Percentiles rank a stretch among this genome's conserved stretches.
Conservation (phyloP, 2,329 filamentous ascomycete genomes). For the Botrytis pseudocinerea region DNA sequence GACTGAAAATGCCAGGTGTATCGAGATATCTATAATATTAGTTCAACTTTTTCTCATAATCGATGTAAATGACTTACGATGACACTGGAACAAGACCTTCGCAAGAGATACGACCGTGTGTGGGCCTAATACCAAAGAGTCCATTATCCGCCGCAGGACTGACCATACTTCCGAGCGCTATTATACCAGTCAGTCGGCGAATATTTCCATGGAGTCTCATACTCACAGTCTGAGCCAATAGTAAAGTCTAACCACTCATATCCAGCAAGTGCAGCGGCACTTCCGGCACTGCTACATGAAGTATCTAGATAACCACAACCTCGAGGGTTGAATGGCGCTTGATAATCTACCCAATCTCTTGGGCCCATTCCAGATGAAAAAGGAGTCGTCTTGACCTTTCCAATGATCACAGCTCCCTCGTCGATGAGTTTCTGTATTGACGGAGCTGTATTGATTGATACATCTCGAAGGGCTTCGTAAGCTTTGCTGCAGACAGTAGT, state of each 20-base stretch:
- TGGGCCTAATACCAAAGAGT: slow-evolving; percentile 29
- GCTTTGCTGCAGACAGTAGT: slow-evolving; percentile 58
- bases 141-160: slow-evolving; percentile 30
- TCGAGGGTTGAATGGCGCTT: slow-evolving; percentile 44
- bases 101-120: slow-evolving; percentile 21
- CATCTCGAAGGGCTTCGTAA: slow-evolving; percentile 53
- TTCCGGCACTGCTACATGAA: slow-evolving; percentile 49
- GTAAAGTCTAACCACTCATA: slow-evolving; percentile 52
- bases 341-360: slow-evolving; percentile 48
- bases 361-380: slow-evolving; percentile 42
- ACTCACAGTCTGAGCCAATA: slow-evolving; percentile 48
- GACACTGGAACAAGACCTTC: slow-evolving; percentile 27
- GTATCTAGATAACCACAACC: slow-evolving; percentile 50
- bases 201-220: background rate
- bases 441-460: slow-evolving; percentile 48
- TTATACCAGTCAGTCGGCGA: background rate
- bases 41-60: background rate
- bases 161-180: slow-evolving; percentile 30
- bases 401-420: slow-evolving; percentile 57
- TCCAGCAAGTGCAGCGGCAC: slow-evolving; percentile 45
- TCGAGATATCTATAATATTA: slow-evolving; percentile 28
- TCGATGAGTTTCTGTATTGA: slow-evolving; percentile 57
- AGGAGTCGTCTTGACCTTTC: slow-evolving; percentile 53
- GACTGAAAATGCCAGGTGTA: slow-evolving; percentile 30
- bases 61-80: slow-evolving; percentile 12